Base-by-base conservation (phyloP, 2,329 filamentous ascomycete genomes). In the Mycogone perniciosa region DNA sequence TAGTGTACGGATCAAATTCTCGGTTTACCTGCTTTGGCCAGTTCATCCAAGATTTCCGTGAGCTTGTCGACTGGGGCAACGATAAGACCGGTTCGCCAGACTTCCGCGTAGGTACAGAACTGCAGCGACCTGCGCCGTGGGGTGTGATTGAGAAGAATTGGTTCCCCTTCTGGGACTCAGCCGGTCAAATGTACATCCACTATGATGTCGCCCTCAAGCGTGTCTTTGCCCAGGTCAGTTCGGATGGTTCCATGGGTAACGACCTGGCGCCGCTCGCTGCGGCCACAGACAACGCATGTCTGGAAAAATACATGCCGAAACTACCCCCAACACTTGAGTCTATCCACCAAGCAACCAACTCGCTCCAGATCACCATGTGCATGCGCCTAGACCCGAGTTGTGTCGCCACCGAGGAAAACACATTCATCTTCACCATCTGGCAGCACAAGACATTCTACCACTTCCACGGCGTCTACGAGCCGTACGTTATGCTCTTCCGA, bases 311-410 rank as follows among this genome's bases (percentile, higher is more conserved):
- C 54, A 65, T 81, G 48, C 76, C 78, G 0, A 55, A 60, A 9
- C 47, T 70, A 0, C 57, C 59, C 1, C 54, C 58, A 0, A 52
- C 66, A 4, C 54, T 68, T 26, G 75, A 79, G 59, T 75, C 70
- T 0, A 72, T 82, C 31, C 80, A 83, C 57, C 80, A 84, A 60
- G 75, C 80, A 5, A 82, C 78, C 20, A 84, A 84, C 60, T 79
- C 77, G 2, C 67, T 83, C 0, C 63, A 71, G 1, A 63, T 83
- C 35, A 82, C 79, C 2, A 65, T 81, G 47, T 83, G 80, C 64
- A 64, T 65, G 7, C 70, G 75, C 2, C 56, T 64, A 2, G 77
- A 82, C 40, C 56, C 64, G 0, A 48, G 13, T 0, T 83, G 80
- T 59, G 44, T 60, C 0, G 61, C 69, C 0, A 64, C 66, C 40